Evolutionary conservation across 495 filamentous ascomycete species (phyloP), one percentile per base, ranked within the genome.

Genomic region (Hypoxylon lenormandii): DNA sequence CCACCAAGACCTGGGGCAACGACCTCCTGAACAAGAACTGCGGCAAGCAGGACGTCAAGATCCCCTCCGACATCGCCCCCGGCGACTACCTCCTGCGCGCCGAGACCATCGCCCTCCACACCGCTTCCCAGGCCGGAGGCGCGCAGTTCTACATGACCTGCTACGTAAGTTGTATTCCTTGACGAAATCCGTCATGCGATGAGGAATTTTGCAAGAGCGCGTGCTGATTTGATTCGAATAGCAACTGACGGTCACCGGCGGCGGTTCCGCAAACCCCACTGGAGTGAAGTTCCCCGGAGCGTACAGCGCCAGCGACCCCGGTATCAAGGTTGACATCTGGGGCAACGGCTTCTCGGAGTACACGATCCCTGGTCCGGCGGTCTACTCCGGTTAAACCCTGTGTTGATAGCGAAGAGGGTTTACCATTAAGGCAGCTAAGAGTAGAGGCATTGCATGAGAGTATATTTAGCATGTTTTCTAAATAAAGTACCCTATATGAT

Each of bases 71-170:
- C 73, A 73, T 85, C 43, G 70, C 80, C 13, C 54, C 83, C 2
- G 84, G 84, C 43, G 83, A 86, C 64, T 86, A 86, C 66, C 79
- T 86, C 18, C 77, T 86, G 15, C 81, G 84, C 36, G 84, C 83
- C 22, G 84, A 86, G 72, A 80, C 74, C 12, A 80, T 85, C 23
- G 84, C 84, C 0, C 77, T 86, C 4, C 84, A 87, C 60, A 74
- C 80, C 0, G 82, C 83, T 3, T 74, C 59, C 21, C 57, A 71
- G 12, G 11, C 74, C 1, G 75, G 73, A 19, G 76, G 77, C 13
- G 84, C 82, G 0, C 84, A 86, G 70, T 76, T 83, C 54, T 86
- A 87, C 69, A 78, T 85, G 69, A 81, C 80, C 6, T 85, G 83
- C 77, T 86, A 80, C 74, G 68, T 71, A 66, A 53, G 68, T 58